A percentile compares a stretch with the other conserved stretches of the same genome.
These are phyloP conservation scores for Elongisporangium prolatum DNA, from an alignment of 352 stramenopile species.

Conservation along the genomic window DNA sequence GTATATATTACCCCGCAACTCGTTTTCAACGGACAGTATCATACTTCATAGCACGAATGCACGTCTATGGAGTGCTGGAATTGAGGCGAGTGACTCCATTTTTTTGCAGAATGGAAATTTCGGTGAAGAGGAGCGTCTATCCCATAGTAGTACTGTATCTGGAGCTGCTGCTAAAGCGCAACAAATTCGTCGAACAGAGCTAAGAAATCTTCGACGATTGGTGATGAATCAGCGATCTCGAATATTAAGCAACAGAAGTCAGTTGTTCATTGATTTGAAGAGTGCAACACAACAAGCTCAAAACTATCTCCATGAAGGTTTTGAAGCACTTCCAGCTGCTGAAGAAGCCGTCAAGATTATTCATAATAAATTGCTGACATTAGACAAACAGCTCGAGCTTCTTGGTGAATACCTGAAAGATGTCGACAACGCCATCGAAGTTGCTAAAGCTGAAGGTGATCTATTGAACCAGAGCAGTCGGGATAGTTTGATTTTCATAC, in stretches of 20 bases:
- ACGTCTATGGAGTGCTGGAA: conserved; percentile 62
- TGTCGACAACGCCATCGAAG: conserved; percentile 72
- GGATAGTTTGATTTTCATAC: conserved; percentile 59
- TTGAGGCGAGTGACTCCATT: conserved; percentile 54
- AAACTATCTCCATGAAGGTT: conserved; percentile 83
- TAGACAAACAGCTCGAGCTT: conserved; percentile 72
- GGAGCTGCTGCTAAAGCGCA: conserved; percentile 45
- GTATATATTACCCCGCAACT: conserved; percentile 74
- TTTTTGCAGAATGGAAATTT: conserved; percentile 80
- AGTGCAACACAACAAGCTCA: conserved; percentile 77
- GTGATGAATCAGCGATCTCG: conserved; percentile 83
- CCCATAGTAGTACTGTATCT: conserved; percentile 27
- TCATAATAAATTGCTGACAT: conserved; percentile 70
- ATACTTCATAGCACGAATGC: conserved; percentile 72
- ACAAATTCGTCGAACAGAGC: conserved; percentile 53
- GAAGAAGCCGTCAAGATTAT: conserved; percentile 84
- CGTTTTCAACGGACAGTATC: conserved; percentile 72
- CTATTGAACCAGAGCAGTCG: conserved; percentile 30
- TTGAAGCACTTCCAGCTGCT: conserved; percentile 59
- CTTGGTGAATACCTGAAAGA: conserved; percentile 55
- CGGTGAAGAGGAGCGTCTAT: conserved; percentile 45
- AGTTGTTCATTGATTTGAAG: conserved; percentile 79
- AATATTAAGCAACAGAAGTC: conserved; percentile 75
- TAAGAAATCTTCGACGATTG: conserved; percentile 65
- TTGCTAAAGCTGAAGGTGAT: conserved; percentile 54